Evolutionary conservation across 2,329 filamentous ascomycete species (phyloP), one percentile per base, ranked within the genome.

Genomic region (Amesomyces nigricolor): DNA sequence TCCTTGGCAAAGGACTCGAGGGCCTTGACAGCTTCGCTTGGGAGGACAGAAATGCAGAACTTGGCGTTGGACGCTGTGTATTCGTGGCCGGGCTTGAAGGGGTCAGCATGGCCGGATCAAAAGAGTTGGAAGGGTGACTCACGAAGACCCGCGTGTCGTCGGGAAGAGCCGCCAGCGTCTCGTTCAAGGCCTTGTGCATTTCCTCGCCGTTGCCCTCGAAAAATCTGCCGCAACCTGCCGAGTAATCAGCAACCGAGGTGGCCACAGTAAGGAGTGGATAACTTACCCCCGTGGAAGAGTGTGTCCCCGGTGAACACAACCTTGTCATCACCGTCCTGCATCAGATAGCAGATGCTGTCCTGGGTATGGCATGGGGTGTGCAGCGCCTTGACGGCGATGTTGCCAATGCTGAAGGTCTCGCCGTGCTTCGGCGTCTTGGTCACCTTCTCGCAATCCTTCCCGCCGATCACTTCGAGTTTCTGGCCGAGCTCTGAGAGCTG

Each of bases 341-440:
- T 85, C 64, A 85, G 89, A 76, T 86, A 99, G 78, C 94, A 99
- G 69, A 99, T 96, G 71, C 91, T 96, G 74, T 99, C 94, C 74
- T 96, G 91, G 1, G 94, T 99, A 70, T 99, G 94, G 71, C 94
- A 99, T 1, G 94, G 94, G 11, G 94, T 99, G 73, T 97, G 88
- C n/a, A 97, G 76, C 22, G 89, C 88, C 68, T 82, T 92, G 55
- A 96, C 87, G 13, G 81, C 79, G 70, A 99, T 94, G 63, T 80
- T 79, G 54, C 94, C 94, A 59, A 99, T 83, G 60, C 82, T 86
- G 77, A 96, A 96, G 3, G 78, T 82, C 62, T 89, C 83, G 39
- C 85, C 83, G 69, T 97, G 82, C 2, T 74, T 72, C 0, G 92
- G 92, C 0, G 87, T 95, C 64, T 78, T 78, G 22, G 86, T 91